phyloP scores from a whole-genome alignment of 371 early-diverging fungal genomes.

The Apophysomyces elegans region DNA sequence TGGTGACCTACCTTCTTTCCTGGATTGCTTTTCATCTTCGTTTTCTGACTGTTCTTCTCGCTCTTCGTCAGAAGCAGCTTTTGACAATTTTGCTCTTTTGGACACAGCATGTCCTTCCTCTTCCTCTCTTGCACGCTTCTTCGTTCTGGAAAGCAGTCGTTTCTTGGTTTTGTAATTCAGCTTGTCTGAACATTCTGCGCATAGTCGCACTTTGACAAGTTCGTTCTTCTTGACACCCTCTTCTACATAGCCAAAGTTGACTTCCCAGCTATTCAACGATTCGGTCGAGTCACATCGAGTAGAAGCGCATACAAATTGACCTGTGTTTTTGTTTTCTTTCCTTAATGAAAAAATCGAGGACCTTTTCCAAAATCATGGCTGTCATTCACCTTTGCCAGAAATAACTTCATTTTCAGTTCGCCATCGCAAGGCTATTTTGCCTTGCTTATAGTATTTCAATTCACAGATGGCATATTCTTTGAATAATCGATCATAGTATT shows the following conservation, averaged over 20 bases:
- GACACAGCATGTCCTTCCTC: slow-evolving; percentile 15
- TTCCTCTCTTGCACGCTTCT: slow-evolving; percentile 6
- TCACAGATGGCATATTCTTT: slow-evolving; percentile 88
- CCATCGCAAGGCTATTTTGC: slow-evolving; percentile 85
- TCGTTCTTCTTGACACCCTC: slow-evolving; percentile 74
- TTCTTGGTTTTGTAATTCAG: slow-evolving; percentile 44
- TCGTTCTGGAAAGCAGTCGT: slow-evolving; percentile 20
- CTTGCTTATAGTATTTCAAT: slow-evolving; percentile 73
- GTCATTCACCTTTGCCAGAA: slow-evolving; percentile 69
- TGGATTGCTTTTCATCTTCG: not conserved
- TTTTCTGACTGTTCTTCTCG: slow-evolving; percentile 10
- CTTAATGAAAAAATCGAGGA: not conserved
- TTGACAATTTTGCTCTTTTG: slow-evolving; percentile 12
- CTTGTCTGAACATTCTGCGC: slow-evolving; percentile 65
- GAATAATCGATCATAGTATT: slow-evolving; percentile 84
- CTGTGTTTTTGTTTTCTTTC: slow-evolving; percentile 18
- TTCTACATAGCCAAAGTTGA: slow-evolving; percentile 84
- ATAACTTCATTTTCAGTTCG: slow-evolving; percentile 80
- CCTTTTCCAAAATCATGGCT: not conserved
- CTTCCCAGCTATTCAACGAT: slow-evolving; percentile 79
- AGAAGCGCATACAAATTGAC: slow-evolving; percentile 76
- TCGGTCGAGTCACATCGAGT: slow-evolving; percentile 54
- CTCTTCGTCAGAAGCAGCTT: slow-evolving; percentile 10
- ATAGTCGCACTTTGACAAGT: slow-evolving; percentile 80
- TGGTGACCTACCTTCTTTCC: not conserved